Percentiles rank a stretch among this genome's conserved stretches.
Evolutionary conservation across 1,139 yeast species (phyloP).

Genomic region (Sporopachydermia cereana): DNA sequence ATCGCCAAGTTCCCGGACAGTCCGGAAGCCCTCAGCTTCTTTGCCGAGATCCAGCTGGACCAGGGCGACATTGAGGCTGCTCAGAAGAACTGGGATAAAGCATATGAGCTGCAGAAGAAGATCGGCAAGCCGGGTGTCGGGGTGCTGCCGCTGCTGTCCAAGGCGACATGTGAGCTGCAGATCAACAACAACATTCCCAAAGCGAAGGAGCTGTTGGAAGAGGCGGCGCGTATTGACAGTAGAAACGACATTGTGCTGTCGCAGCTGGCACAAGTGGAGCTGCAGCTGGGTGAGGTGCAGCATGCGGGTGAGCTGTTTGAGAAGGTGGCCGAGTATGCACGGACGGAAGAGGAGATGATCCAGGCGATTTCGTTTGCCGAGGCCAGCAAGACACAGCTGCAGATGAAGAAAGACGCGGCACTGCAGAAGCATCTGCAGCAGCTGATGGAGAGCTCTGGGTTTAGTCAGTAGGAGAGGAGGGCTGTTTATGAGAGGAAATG

Average conservation of each 20-base stretch:
- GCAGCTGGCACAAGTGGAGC: conserved; percentile 80
- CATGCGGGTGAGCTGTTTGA: conserved; percentile 77
- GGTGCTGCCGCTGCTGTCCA: conserved; percentile 82
- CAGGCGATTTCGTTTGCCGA: conserved; percentile 91
- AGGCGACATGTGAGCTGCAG: conserved; percentile 47
- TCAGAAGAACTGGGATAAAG: conserved; percentile 72
- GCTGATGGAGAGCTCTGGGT: conserved; percentile 11
- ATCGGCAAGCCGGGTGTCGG: conserved; percentile 49
- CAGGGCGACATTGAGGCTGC: conserved; percentile 65
- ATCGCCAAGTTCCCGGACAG: conserved; percentile 70
- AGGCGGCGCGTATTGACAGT: conserved; percentile 78
- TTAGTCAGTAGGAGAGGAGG: not conserved
- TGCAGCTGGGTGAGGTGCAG: conserved; percentile 72
- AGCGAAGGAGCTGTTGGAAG: conserved; percentile 57
- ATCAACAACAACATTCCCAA: conserved; percentile 23
- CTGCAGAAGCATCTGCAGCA: conserved; percentile 18
- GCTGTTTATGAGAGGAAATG: too few species aligned
- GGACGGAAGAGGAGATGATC: conserved; percentile 76
- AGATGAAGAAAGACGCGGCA: conserved; percentile 55
- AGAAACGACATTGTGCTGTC: conserved; percentile 81
- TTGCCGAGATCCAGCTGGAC: conserved; percentile 88
- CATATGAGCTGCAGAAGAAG: conserved; percentile 66
- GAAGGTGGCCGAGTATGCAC: conserved; percentile 69
- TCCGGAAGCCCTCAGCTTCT: conserved; percentile 90
- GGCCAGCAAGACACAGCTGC: conserved; percentile 75